Percentiles rank a stretch among this genome's conserved stretches.
phyloP scores from a whole-genome alignment of 495 filamentous ascomycete genomes.

The Pyronema omphalodes region DNA sequence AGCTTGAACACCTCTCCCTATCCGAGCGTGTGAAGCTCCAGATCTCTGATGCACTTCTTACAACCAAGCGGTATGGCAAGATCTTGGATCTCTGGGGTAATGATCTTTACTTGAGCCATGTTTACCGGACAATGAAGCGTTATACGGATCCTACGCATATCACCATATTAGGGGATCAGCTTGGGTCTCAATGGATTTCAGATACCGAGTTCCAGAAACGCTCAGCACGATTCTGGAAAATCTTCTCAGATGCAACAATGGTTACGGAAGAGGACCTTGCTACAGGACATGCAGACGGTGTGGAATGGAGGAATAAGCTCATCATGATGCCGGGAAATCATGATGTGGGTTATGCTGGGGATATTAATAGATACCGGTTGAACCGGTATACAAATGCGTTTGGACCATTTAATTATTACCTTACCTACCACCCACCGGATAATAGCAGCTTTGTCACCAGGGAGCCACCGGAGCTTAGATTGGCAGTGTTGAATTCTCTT shows the following conservation, averaged over 20 bases:
- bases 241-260: conserved; percentile 49
- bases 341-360: conserved; percentile 88
- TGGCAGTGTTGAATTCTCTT: conserved; percentile 78
- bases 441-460: conserved; percentile 17
- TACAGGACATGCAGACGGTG: conserved; percentile 34
- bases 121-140: conserved; percentile 59
- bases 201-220: conserved; percentile 64
- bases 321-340: conserved; percentile 91
- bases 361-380: conserved; percentile 52
- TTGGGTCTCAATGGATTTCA: conserved; percentile 92
- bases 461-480: conserved; percentile 43
- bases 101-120: conserved; percentile 84
- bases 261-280: conserved; percentile 34
- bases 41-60: background rate
- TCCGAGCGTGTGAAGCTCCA: background rate
- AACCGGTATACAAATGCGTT: conserved; percentile 65
- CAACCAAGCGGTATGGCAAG: conserved; percentile 35
- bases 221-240: conserved; percentile 60
- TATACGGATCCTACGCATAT: conserved; percentile 73
- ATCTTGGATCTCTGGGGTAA: conserved; percentile 76
- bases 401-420: conserved; percentile 73
- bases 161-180: conserved; percentile 70
- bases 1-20: background rate
- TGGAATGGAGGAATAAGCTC: conserved; percentile 50
- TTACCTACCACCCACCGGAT: conserved; percentile 46